Percentiles rank a stretch among this genome's conserved stretches.
phyloP scores from a whole-genome alignment of 495 filamentous ascomycete genomes.

The Achaetomiella virescens region DNA sequence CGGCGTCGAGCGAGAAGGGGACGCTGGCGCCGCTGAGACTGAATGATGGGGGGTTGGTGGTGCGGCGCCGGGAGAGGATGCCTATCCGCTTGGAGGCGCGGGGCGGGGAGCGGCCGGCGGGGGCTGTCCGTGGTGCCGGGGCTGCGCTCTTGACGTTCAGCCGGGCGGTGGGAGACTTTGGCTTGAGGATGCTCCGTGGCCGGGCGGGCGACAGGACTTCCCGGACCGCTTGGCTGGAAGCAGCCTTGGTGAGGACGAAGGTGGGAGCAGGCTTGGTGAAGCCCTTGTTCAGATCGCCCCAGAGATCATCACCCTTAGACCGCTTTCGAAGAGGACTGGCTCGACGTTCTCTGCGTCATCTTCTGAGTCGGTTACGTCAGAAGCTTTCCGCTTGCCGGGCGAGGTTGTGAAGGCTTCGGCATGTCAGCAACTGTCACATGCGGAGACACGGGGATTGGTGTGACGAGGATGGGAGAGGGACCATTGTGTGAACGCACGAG shows the following conservation, averaged over 20 bases:
- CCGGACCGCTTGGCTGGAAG: slow-evolving; percentile 21
- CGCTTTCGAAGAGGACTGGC: slow-evolving; percentile 59
- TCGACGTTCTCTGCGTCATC: slow-evolving; percentile 77
- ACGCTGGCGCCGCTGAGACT: slow-evolving; percentile 25
- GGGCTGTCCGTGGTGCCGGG: slow-evolving; percentile 45
- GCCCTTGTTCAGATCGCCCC: slow-evolving; percentile 40
- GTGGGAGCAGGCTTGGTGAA: slow-evolving; percentile 40
- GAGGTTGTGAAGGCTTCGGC: slow-evolving; percentile 32
- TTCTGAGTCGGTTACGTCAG: slow-evolving; percentile 38
- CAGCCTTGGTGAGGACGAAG: slow-evolving; percentile 41
- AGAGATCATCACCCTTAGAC: slow-evolving; percentile 54
- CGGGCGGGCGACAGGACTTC: slow-evolving; percentile 32
- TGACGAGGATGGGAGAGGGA: neutral
- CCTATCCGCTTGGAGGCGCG: slow-evolving; percentile 53
- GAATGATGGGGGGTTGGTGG: slow-evolving; percentile 53
- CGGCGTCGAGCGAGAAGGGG: slow-evolving; percentile 75
- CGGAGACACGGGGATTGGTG: neutral
- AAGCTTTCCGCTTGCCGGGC: slow-evolving; percentile 41
- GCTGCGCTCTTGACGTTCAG: slow-evolving; percentile 36
- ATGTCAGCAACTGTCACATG: slow-evolving; percentile 8
- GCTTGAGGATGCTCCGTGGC: slow-evolving; percentile 38
- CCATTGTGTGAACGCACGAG: neutral
- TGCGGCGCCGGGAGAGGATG: slow-evolving; percentile 57
- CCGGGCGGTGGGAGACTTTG: slow-evolving; percentile 40
- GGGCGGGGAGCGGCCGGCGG: slow-evolving; percentile 57